Evolutionary conservation across 495 filamentous ascomycete genomes (phyloP).

Genomic region (Penicillium cosmopolitanum): DNA sequence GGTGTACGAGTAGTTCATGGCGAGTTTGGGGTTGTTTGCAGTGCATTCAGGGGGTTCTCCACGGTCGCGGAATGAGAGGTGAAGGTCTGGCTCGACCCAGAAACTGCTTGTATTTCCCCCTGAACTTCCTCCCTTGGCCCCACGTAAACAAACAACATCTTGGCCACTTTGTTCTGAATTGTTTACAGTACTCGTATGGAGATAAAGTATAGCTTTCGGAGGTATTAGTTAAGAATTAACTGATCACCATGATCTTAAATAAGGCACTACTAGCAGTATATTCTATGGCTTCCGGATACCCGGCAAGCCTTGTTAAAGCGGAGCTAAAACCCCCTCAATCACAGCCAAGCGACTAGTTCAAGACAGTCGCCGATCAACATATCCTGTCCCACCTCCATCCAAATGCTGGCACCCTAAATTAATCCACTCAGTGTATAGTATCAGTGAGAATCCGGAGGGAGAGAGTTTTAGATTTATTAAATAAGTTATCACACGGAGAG

Average conservation of each 20-base stretch:
- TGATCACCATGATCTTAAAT: too few relatives aligned
- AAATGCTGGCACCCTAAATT: background rate
- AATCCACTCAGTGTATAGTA: background rate
- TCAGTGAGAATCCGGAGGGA: too few relatives aligned
- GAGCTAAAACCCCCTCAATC: background rate
- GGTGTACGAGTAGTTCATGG: too few relatives aligned
- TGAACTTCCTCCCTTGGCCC: background rate
- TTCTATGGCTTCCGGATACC: background rate
- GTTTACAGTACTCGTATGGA: background rate
- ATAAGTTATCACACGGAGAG: too few relatives aligned
- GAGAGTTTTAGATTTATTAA: too few relatives aligned
- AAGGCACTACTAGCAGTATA: background rate
- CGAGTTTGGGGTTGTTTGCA: too few relatives aligned
- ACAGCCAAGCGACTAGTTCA: background rate
- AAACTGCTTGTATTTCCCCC: background rate
- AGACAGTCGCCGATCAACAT: background rate
- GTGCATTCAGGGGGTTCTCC: slow-evolving; percentile 11
- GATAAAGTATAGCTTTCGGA: background rate
- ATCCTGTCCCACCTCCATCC: background rate
- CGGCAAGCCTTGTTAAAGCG: background rate
- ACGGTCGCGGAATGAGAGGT: slow-evolving; percentile 11
- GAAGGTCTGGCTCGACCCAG: slow-evolving; percentile 4
- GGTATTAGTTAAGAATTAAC: too few relatives aligned
- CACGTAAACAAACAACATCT: slow-evolving; percentile 3
- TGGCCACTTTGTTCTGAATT: background rate